phyloP scores from a whole-genome alignment of 768 basidiomycete genomes.

The Serpula lacrymans region DNA sequence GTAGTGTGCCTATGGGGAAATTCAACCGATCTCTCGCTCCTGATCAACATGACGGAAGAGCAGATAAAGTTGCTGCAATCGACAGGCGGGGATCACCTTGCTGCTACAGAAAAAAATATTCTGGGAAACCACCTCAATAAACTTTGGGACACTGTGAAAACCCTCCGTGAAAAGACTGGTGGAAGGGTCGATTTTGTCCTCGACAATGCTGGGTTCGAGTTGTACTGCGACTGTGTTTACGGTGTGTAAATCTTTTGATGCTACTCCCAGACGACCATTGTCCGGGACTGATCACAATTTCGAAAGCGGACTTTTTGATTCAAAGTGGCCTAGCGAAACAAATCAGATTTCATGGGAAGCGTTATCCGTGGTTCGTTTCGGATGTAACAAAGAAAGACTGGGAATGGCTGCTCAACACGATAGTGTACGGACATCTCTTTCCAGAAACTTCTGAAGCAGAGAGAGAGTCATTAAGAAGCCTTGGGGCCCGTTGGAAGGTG shows the following conservation, averaged over 20 bases:
- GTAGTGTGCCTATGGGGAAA: constrained; percentile 97
- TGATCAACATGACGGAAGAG: constrained; percentile 98
- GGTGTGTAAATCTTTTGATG: constrained; percentile 42
- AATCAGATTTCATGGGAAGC: constrained; percentile 93
- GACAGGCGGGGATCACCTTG: constrained; percentile 92
- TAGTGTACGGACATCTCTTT: constrained; percentile 93
- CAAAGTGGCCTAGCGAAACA: constrained; percentile 83
- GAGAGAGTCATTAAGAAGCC: constrained; percentile 71
- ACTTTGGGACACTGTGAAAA: constrained; percentile 73
- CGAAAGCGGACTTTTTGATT: constrained; percentile 84
- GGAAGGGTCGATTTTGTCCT: constrained; percentile 80
- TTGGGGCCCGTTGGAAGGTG: constrained; percentile 91
- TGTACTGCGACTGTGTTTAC: constrained; percentile 86
- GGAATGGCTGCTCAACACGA: constrained; percentile 85
- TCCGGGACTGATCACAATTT: constrained; percentile 8
- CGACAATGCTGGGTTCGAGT: constrained; percentile 81
- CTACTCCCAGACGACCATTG: neutral
- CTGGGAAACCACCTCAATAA: constrained; percentile 76
- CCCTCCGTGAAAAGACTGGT: constrained; percentile 64
- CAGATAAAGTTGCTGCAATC: constrained; percentile 96
- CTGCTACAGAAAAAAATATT: constrained; percentile 95
- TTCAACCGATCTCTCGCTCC: constrained; percentile 89
- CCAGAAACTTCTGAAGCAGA: constrained; percentile 77
- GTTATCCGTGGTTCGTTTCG: constrained; percentile 92
- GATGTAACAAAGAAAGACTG: constrained; percentile 94